Percentiles rank a stretch among this genome's conserved stretches.
Conservation (phyloP, 305 asterid species). For the Ajuga reptans region DNA sequence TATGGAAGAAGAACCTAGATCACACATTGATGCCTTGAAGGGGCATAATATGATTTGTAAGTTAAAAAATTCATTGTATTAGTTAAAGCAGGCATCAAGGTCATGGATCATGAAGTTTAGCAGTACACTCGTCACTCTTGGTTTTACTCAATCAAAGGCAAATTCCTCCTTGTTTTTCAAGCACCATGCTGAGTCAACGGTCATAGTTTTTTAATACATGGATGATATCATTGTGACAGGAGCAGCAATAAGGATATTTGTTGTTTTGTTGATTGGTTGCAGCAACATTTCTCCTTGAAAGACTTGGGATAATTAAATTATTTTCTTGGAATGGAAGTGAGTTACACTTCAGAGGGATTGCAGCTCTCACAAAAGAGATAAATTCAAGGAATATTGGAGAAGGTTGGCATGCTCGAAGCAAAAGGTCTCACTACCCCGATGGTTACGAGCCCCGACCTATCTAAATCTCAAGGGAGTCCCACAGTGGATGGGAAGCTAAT, state of each 20-base stretch:
- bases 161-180: background rate
- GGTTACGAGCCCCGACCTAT: background rate
- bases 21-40: background rate
- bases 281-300: too few relatives aligned
- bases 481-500: background rate
- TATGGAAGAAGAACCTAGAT: background rate
- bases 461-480: background rate
- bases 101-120: background rate
- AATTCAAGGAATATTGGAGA: background rate
- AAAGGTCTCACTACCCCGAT: background rate
- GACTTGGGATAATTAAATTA: too few relatives aligned
- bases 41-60: background rate
- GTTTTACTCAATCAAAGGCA: background rate
- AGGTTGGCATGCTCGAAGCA: background rate
- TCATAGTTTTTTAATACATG: background rate
- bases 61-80: background rate
- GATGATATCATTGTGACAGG: background rate
- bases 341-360: background rate
- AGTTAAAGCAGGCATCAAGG: background rate
- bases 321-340: too few relatives aligned
- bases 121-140: background rate
- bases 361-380: background rate
- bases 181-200: background rate
- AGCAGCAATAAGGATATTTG: background rate
- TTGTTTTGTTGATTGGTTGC: background rate